Evolutionary conservation across 108 stramenopile species (phyloP).

Genomic region (Nannochloropsis gaditana): DNA sequence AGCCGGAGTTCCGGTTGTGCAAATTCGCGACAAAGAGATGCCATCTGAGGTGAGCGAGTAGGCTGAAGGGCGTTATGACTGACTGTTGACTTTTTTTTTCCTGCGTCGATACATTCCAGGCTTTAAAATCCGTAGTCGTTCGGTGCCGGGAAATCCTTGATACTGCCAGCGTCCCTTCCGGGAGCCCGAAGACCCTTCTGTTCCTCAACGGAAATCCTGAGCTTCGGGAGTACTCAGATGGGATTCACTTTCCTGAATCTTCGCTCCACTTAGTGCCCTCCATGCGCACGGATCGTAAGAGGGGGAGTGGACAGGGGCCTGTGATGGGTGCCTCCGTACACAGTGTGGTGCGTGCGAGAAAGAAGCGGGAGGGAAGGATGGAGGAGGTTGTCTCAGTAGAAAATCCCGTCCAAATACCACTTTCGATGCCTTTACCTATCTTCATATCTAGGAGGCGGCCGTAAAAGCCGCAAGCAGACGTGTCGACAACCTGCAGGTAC

Average conservation of each 20-base stretch:
- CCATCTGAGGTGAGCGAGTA: neutral
- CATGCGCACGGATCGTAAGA: too few relatives aligned
- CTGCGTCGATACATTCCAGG: neutral
- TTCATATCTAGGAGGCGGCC: neutral
- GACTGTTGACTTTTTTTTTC: neutral
- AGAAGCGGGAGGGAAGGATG: too few relatives aligned
- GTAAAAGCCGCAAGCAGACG: neutral
- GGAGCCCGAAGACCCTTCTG: neutral
- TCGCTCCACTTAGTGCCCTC: neutral
- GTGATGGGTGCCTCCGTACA: conserved; percentile 10
- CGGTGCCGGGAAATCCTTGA: neutral
- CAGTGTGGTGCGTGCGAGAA: neutral
- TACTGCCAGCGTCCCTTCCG: neutral
- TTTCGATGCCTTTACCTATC: neutral
- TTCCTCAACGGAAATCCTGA: neutral
- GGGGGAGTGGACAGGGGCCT: neutral
- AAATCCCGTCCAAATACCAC: too few relatives aligned
- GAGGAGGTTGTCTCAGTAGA: too few relatives aligned
- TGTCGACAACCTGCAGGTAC: neutral
- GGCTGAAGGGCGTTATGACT: too few relatives aligned
- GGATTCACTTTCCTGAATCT: neutral
- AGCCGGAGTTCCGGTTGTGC: neutral
- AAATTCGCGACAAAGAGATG: neutral
- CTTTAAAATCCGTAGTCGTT: neutral
- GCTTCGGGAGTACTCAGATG: neutral